Conservation (phyloP, 805 yeast species). For the Sugiyamaella lignohabitans region DNA sequence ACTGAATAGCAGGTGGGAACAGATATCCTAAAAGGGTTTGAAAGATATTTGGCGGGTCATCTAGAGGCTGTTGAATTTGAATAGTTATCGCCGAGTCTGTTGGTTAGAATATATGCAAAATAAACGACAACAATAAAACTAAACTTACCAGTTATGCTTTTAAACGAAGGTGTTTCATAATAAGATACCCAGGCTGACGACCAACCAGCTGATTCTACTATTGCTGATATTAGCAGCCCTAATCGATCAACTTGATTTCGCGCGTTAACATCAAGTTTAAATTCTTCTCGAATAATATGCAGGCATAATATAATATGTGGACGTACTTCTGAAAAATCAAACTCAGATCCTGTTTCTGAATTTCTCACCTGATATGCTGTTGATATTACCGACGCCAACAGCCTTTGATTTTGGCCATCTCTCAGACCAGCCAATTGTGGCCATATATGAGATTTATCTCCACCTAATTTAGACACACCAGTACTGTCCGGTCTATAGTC, state of each 20-base stretch:
- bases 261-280: conserved; percentile 48
- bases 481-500: too few relatives aligned
- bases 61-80: conserved; percentile 38
- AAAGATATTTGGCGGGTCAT: conserved; percentile 55
- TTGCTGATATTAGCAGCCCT: conserved; percentile 51
- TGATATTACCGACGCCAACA: background rate
- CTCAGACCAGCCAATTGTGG: too few relatives aligned
- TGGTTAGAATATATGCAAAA: too few relatives aligned
- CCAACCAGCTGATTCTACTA: conserved; percentile 71
- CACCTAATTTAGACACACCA: background rate
- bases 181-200: conserved; percentile 49
- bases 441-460: too few relatives aligned
- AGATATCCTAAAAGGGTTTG: conserved; percentile 48
- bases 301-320: conserved; percentile 56
- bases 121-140: too few relatives aligned
- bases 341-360: conserved; percentile 13
- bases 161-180: conserved; percentile 33
- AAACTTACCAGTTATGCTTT: conserved; percentile 18
- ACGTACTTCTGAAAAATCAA: conserved; percentile 29
- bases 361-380: background rate
- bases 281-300: conserved; percentile 75
- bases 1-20: conserved; percentile 27
- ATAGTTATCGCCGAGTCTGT: background rate
- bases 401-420: background rate
- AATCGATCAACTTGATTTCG: conserved; percentile 35